These are phyloP conservation scores for Pyropia haitanensis DNA, from an alignment of 23 red algal genomes.

Conservation along the genomic window DNA sequence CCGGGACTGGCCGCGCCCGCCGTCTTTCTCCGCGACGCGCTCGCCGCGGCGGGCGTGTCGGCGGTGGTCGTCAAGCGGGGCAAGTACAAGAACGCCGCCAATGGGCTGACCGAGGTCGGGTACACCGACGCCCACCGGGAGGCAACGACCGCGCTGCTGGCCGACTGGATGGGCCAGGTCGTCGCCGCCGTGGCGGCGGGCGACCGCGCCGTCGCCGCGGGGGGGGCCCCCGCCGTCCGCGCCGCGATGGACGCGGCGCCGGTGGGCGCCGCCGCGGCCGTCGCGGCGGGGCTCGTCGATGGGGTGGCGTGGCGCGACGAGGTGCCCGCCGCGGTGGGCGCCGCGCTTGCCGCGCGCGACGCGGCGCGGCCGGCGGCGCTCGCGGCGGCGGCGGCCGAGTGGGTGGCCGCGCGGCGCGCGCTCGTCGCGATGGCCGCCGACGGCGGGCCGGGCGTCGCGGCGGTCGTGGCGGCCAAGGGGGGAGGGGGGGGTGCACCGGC, in stretches of 20 bases:
- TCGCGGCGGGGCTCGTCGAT: slow-evolving; percentile 44
- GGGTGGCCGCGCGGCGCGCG: too few species aligned
- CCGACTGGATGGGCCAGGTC: slow-evolving; percentile 27
- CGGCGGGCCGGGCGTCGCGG: too few species aligned
- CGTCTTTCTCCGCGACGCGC: slow-evolving; percentile 55
- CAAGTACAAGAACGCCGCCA: slow-evolving; percentile 71
- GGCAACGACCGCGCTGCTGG: slow-evolving; percentile 28
- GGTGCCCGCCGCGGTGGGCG: slow-evolving; percentile 27
- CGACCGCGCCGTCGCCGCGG: slow-evolving; percentile 19
- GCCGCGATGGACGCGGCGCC: slow-evolving; percentile 37
- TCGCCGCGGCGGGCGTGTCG: slow-evolving; percentile 49
- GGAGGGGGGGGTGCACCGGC: too few species aligned
- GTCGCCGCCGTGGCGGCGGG: slow-evolving; percentile 16
- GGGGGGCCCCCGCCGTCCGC: slow-evolving; percentile 1
- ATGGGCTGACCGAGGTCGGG: slow-evolving; percentile 49
- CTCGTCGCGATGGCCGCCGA: too few species aligned
- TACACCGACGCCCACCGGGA: slow-evolving; percentile 67
- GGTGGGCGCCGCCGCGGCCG: slow-evolving; percentile 31
- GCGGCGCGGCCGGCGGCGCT: too few species aligned
- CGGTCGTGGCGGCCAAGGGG: too few species aligned
- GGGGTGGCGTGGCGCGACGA: slow-evolving; percentile 43
- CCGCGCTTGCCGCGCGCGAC: too few species aligned
- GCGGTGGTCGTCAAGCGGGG: slow-evolving; percentile 49
- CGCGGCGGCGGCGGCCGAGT: too few species aligned
- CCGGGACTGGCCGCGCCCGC: slow-evolving; percentile 31